A percentile compares a stretch with the other conserved stretches of the same genome.
phyloP scores from a whole-genome alignment of 1,284 basidiomycete genomes.

The Irpex sp. region DNA sequence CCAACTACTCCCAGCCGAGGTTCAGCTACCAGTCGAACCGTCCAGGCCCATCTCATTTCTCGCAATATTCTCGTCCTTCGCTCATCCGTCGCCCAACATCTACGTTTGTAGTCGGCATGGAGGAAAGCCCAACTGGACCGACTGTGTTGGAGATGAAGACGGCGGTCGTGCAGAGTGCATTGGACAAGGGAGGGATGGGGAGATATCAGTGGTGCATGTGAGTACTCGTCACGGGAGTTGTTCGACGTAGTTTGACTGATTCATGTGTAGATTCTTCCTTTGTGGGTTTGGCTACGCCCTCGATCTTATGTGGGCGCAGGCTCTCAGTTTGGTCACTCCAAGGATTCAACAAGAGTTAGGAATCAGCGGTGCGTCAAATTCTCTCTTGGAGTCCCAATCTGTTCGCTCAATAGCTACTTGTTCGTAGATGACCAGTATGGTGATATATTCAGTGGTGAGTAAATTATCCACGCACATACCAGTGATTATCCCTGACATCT shows the following conservation, averaged over 20 bases:
- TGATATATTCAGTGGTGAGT: conserved; percentile 11
- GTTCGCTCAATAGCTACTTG: not conserved
- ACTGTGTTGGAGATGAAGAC: conserved; percentile 9
- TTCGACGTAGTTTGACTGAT: not conserved
- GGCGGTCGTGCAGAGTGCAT: conserved; percentile 8
- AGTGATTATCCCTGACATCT: not conserved
- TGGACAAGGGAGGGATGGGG: conserved; percentile 14
- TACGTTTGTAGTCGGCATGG: not conserved
- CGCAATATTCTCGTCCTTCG: not conserved
- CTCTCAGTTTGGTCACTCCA: conserved; percentile 11
- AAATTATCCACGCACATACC: not conserved
- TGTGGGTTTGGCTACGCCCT: conserved; percentile 14
- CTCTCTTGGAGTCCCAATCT: not conserved
- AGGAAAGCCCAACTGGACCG: not conserved
- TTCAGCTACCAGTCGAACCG: not conserved
- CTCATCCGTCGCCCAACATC: not conserved
- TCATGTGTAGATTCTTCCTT: conserved; percentile 8
- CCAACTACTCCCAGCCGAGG: not conserved
- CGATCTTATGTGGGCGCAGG: conserved; percentile 15
- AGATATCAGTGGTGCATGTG: conserved; percentile 16
- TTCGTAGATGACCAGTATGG: conserved; percentile 9
- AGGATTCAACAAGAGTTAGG: conserved; percentile 13
- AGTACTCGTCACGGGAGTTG: not conserved
- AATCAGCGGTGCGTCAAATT: not conserved
- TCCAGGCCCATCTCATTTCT: not conserved